Percentiles rank a stretch among this genome's conserved stretches.
These are phyloP conservation scores for Thelonectria blattea DNA, from an alignment of 2,329 filamentous ascomycete genomes.

Conservation along the genomic window DNA sequence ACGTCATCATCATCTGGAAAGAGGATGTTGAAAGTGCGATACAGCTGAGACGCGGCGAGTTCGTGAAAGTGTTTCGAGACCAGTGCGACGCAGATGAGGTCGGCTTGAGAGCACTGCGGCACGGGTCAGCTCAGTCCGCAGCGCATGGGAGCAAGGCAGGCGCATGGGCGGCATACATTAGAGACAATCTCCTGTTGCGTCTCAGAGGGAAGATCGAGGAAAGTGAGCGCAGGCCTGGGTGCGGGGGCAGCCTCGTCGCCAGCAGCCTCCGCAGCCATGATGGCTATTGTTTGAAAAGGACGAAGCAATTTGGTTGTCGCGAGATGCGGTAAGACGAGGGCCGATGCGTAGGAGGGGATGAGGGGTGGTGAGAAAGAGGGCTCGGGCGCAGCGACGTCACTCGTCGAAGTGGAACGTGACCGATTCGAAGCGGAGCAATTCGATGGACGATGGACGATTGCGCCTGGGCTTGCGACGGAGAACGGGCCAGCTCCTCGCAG, in stretches of 20 bases:
- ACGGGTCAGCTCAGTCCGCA: slow-evolving; percentile 11
- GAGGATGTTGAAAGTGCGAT: slow-evolving; percentile 65
- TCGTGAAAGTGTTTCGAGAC: slow-evolving; percentile 64
- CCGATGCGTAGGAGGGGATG: not conserved
- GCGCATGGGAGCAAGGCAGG: not conserved
- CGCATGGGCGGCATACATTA: slow-evolving; percentile 46
- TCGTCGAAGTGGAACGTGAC: slow-evolving; percentile 7
- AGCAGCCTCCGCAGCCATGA: slow-evolving; percentile 46
- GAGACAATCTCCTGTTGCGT: slow-evolving; percentile 56
- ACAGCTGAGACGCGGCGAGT: slow-evolving; percentile 63
- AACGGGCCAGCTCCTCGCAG: not conserved
- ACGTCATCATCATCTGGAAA: slow-evolving; percentile 66
- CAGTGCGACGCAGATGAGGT: slow-evolving; percentile 63
- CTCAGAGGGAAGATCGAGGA: slow-evolving; percentile 54
- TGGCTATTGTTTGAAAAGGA: slow-evolving; percentile 10
- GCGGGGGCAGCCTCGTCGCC: slow-evolving; percentile 38
- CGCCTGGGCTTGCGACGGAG: slow-evolving; percentile 3
- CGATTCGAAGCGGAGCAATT: slow-evolving; percentile 6
- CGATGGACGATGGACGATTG: slow-evolving; percentile 6
- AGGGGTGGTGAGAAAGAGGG: not conserved
- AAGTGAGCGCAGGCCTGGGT: slow-evolving; percentile 35
- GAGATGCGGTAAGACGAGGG: not conserved
- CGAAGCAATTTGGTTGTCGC: slow-evolving; percentile 23
- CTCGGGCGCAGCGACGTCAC: not conserved
- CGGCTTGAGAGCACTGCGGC: slow-evolving; percentile 55